Percentiles rank a stretch among this genome's conserved stretches.
phyloP scores from a whole-genome alignment of 139 green algal species.

The Chlamydomonas asymmetrica region DNA sequence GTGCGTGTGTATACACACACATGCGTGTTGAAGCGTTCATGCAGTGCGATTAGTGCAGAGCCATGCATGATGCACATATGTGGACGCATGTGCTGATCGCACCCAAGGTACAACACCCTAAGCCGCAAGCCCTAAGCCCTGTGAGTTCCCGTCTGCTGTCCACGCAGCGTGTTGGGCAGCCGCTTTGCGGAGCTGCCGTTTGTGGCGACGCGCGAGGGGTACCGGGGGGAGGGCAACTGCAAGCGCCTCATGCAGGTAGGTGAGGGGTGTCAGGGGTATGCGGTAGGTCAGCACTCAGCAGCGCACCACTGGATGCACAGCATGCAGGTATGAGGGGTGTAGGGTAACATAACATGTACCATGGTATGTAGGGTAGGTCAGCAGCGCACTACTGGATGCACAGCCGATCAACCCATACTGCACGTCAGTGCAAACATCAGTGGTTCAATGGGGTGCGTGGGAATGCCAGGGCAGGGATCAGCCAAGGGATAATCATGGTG shows the following conservation, averaged over 20 bases:
- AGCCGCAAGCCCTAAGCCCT: not conserved
- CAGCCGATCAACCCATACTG: not conserved
- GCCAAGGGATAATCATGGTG: too few relatives aligned
- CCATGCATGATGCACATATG: too few relatives aligned
- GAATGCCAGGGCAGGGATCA: too few relatives aligned
- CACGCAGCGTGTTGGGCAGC: constrained; percentile 50
- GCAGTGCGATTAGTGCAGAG: too few relatives aligned
- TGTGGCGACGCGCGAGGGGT: constrained; percentile 63
- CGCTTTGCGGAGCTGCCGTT: constrained; percentile 72
- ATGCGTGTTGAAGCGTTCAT: not conserved
- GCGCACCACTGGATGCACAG: too few relatives aligned
- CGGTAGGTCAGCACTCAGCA: too few relatives aligned
- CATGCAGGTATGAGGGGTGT: not conserved
- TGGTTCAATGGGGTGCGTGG: too few relatives aligned
- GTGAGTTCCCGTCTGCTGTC: too few relatives aligned
- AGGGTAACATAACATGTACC: not conserved
- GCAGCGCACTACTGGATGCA: not conserved
- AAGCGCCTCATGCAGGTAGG: constrained; percentile 58
- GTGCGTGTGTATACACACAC: not conserved
- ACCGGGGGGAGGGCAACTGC: constrained; percentile 64
- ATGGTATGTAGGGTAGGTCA: not conserved
- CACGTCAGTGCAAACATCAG: too few relatives aligned
- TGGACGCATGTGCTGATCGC: too few relatives aligned
- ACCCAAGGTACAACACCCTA: not conserved
- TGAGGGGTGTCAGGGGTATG: not conserved